Percentiles rank a stretch among this genome's conserved stretches.
phyloP scores from a whole-genome alignment of 2,329 filamentous ascomycete genomes.

The Trichoderma sp. region DNA sequence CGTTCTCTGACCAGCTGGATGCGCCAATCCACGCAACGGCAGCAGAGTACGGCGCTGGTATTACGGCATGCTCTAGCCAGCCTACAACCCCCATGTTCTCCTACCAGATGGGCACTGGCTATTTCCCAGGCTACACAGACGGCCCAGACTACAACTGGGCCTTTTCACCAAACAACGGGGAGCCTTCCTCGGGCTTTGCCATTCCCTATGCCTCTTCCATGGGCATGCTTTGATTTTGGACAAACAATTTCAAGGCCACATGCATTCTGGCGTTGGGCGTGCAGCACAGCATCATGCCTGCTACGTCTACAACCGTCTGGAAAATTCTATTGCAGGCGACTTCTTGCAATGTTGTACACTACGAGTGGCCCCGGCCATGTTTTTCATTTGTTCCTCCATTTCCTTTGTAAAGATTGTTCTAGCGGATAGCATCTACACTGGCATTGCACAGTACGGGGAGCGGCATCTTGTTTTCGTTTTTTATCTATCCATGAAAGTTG shows the following conservation, averaged over 20 bases:
- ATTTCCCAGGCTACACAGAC: constrained; percentile 43
- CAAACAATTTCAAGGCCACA: background rate
- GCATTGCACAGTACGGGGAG: constrained; percentile 20
- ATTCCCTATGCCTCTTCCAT: constrained; percentile 41
- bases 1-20: constrained; percentile 52
- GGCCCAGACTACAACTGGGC: constrained; percentile 58
- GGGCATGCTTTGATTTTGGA: constrained; percentile 38
- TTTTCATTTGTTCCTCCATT: background rate
- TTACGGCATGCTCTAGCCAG: constrained; percentile 46
- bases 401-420: constrained; percentile 3
- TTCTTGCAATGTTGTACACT: constrained; percentile 12
- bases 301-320: background rate
- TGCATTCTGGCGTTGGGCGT: background rate
- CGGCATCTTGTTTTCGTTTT: background rate
- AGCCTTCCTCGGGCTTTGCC: constrained; percentile 41
- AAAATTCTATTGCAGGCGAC: background rate
- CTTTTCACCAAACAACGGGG: constrained; percentile 44
- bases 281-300: background rate
- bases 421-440: constrained; percentile 22
- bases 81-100: constrained; percentile 53
- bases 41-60: constrained; percentile 50
- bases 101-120: constrained; percentile 47
- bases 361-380: background rate
- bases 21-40: constrained; percentile 44
- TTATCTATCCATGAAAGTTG: background rate